Base-by-base conservation (phyloP, 2,329 filamentous ascomycete species). In the Phaeosphaeriaceae sp. region DNA sequence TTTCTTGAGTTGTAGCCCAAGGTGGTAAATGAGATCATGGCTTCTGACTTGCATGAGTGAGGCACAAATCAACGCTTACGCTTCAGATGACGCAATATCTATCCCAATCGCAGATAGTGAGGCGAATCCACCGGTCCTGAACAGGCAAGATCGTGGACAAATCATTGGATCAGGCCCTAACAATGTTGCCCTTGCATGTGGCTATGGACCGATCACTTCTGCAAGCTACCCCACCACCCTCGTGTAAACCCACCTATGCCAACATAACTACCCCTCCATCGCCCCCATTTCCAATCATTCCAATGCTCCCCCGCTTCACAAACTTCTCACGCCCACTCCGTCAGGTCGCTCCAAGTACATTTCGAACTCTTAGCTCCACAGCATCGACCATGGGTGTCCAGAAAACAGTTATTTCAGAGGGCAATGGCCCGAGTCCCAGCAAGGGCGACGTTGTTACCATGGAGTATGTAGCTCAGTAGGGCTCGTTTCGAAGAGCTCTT, bases 381-480 rank as follows among this genome's bases (percentile, higher is more conserved):
- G 44, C 55, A 47, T 47, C 51, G 51, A 61, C 38, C 46, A 68
- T 68, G 65, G 65, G 63, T 50, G 65, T 68, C 46, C 42, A 56
- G 38, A 68, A 68, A 56, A 68, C 64, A 30, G 45, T 61, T 42
- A 54, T 68, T 45, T 42, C 53, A 42, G 60, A 67, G 57, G 65
- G 65, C 54, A 58, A 54, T 54, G 65, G 65, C 57, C 57, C 65
- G 7, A 62, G 60, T 46, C 65, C 65, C 2, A 21, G 61, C 41
- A 56, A 66, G 50, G 65, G 65, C 47, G 65, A 68, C 56, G 48
- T 20, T 4, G 65, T 68, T 42, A 68, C 65, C 29, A 68, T 68
- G 65, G 57, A 64, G 40, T 45, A 26, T 18, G 40, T 34, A 12
- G n/a, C 23, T 28, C 13, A 7, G 12, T 29, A 16, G 20, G 12